These are phyloP conservation scores for Copromyces sp. DNA, from an alignment of 495 filamentous ascomycete species.

Conservation along the genomic window DNA sequence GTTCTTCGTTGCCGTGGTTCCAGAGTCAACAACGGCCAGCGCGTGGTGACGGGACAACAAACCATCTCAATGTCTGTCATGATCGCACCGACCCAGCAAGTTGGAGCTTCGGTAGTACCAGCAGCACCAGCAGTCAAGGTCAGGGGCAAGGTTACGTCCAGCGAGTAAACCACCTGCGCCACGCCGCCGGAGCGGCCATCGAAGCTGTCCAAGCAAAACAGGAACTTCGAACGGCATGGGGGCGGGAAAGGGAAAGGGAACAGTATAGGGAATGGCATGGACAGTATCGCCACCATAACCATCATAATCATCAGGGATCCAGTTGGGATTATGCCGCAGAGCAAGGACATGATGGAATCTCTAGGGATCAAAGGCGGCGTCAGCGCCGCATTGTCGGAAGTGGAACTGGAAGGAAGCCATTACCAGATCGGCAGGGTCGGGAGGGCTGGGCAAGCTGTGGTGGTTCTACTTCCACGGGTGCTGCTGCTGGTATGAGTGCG, in stretches of 20 bases:
- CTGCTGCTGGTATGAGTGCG: neutral
- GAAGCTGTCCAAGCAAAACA: neutral
- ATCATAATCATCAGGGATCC: neutral
- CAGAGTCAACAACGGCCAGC: neutral
- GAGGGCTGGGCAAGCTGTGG: neutral
- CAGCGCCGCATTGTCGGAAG: neutral
- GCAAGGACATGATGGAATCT: neutral
- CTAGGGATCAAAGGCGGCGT: neutral
- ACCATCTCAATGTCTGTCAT: neutral
- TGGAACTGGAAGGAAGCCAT: neutral
- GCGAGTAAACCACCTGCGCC: neutral
- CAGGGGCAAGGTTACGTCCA: neutral
- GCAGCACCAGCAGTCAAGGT: neutral
- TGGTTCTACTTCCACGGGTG: neutral
- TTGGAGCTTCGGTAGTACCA: neutral
- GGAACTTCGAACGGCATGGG: neutral
- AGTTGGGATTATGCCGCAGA: neutral
- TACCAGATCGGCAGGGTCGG: neutral
- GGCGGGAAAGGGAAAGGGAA: neutral
- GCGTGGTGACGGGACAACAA: neutral
- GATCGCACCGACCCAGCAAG: neutral
- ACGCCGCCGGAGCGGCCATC: neutral
- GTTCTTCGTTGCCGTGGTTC: neutral
- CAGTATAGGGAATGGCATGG: neutral
- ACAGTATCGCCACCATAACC: neutral